Conservation (phyloP, 306 rosid genomes). For the Acacia acuminata region DNA sequence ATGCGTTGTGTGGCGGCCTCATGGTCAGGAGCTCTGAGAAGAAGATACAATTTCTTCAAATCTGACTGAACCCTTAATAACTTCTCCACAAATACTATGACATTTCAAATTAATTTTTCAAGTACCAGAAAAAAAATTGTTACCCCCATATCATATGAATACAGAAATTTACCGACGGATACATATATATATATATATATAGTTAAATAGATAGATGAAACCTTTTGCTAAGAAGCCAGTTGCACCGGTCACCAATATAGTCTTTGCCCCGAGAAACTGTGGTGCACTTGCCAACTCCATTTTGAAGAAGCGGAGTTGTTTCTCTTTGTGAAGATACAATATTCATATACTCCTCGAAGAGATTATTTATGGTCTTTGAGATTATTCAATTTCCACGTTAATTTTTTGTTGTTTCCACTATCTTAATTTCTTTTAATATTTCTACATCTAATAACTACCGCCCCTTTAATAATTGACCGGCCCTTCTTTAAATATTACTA, state of each 20-base stretch:
- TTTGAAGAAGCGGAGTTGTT: neutral
- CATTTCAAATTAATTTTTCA: too few species aligned
- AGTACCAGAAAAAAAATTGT: neutral
- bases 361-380: too few species aligned
- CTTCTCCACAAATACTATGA: conserved; percentile 76
- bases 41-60: conserved; percentile 55
- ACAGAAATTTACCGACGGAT: neutral
- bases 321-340: neutral
- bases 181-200: too few species aligned
- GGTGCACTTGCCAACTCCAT: neutral
- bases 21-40: conserved; percentile 19
- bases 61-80: conserved; percentile 69
- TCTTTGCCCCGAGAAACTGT: neutral
- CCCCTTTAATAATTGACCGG: too few species aligned
- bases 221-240: neutral
- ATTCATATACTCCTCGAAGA: neutral
- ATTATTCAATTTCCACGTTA: too few species aligned
- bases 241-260: neutral
- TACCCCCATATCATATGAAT: neutral
- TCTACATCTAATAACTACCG: too few species aligned
- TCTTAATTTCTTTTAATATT: too few species aligned
- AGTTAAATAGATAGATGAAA: neutral
- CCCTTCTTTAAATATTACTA: too few species aligned
- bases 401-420: too few species aligned
- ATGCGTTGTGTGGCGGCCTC: conserved; percentile 56